Conservation (phyloP, 768 basidiomycete species). For the Leccinum barrowsii region DNA sequence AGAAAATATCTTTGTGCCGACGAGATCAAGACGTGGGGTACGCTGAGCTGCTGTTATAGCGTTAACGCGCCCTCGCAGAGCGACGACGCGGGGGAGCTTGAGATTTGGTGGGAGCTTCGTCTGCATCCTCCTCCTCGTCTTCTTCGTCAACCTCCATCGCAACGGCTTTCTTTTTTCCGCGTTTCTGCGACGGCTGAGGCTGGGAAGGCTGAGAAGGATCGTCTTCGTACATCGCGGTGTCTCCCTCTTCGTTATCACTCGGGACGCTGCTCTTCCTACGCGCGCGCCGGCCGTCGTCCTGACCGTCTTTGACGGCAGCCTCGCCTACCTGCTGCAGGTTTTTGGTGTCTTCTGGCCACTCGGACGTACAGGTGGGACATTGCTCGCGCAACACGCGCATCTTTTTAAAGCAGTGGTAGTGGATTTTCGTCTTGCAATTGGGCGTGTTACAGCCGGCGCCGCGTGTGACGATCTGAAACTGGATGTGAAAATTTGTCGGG, state of each 20-base stretch:
- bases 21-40: not conserved
- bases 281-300: constrained; percentile 42
- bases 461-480: constrained; percentile 59
- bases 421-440: constrained; percentile 64
- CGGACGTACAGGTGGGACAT: constrained; percentile 56
- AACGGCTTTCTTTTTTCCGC: constrained; percentile 28
- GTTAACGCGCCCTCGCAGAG: constrained; percentile 17
- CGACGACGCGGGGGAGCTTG: constrained; percentile 21
- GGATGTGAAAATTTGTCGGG: not conserved
- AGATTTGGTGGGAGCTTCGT: constrained; percentile 18
- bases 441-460: constrained; percentile 59
- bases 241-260: constrained; percentile 43
- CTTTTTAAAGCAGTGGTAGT: constrained; percentile 58
- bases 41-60: too few relatives aligned
- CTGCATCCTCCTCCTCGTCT: constrained; percentile 36
- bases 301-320: constrained; percentile 58
- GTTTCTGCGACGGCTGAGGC: constrained; percentile 24
- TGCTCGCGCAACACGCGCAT: constrained; percentile 40
- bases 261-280: constrained; percentile 34
- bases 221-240: constrained; percentile 31
- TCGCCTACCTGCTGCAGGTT: constrained; percentile 63
- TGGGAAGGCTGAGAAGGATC: constrained; percentile 34
- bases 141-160: constrained; percentile 46
- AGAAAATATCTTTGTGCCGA: not conserved
- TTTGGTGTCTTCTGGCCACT: constrained; percentile 59